Evolutionary conservation across 1,284 basidiomycete species (phyloP).

Genomic region (Ganoderma resinaceum): DNA sequence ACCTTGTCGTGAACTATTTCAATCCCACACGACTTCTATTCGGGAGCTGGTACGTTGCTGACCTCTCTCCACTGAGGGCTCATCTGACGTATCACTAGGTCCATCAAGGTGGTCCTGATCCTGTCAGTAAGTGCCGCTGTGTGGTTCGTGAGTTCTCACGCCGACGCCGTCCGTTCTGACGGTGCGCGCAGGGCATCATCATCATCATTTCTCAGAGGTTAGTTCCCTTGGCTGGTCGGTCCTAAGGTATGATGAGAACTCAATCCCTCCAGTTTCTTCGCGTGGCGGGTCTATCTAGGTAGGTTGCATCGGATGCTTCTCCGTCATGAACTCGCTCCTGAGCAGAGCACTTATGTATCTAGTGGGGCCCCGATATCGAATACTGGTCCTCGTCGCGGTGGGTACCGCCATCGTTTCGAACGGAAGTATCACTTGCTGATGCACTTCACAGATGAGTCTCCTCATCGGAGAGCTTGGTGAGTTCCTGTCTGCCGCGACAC

Average conservation of each 20-base stretch:
- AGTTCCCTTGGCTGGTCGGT: background rate
- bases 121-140: conserved; percentile 4
- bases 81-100: background rate
- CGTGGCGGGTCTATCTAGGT: conserved; percentile 14
- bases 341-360: background rate
- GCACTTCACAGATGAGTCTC: conserved; percentile 2
- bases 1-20: conserved; percentile 6
- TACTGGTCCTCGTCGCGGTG: conserved; percentile 9
- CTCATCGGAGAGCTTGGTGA: conserved; percentile 14
- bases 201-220: conserved; percentile 16
- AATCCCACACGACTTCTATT: background rate
- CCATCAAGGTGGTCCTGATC: conserved; percentile 15
- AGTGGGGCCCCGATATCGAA: conserved; percentile 8
- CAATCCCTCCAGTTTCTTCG: conserved; percentile 4
- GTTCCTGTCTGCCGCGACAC: background rate
- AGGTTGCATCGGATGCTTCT: background rate
- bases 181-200: background rate
- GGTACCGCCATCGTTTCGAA: background rate
- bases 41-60: conserved; percentile 9
- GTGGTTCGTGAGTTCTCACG: background rate
- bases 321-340: background rate
- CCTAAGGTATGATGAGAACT: background rate
- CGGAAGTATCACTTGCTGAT: background rate
- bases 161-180: background rate
- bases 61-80: background rate